Evolutionary conservation across 1,284 basidiomycete species (phyloP), one percentile per base, ranked within the genome.

Genomic region (Moesziomyces sp.): DNA sequence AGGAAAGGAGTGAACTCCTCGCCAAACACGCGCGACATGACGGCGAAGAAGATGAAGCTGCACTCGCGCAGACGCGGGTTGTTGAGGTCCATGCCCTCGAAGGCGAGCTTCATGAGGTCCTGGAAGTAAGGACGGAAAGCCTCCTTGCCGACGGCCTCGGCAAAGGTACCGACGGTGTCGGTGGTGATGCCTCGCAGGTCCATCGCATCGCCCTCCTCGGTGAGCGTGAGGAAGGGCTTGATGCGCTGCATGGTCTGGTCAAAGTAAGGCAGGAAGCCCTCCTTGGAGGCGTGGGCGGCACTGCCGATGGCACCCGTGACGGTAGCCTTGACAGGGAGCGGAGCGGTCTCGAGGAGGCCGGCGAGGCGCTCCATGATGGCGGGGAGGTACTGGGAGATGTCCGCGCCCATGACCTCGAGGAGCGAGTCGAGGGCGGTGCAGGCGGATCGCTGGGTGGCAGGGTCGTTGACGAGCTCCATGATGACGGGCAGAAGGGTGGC

Each of bases 281-380:
- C 90, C 85, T 94, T 94, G 58, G 96, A 93, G n/a, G 97, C 96
- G 85, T 99, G 96, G 2, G 97, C 96, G 26, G 97, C 96, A 77
- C 93, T 95, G 46, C 97, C 97, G 80, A 99, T 98, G 28, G 97
- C 97, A 26, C 97, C 97, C 50, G 94, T 96, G 80, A 99, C 93
- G 73, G 98, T 95, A 46, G 93, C 89, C 87, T 99, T 97, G 85
- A 99, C 91, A 40, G 90, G 85, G 66, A 93, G 85, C 26, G 94
- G 91, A 3, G 94, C 94, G 24, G 89, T 91, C 79, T 94, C 92
- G 62, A 99, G 90, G 24, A 99, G 89, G 61, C 90, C 90, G 38
- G 91, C 90, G 55, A 99, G 91, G 58, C 93, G 91, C 82, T 96
- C 93, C 97, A 99, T 99, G 83, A 99, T 93, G 67, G 93, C 89